Evolutionary conservation across 306 rosid species (phyloP).

Genomic region (Trifolium repens): DNA sequence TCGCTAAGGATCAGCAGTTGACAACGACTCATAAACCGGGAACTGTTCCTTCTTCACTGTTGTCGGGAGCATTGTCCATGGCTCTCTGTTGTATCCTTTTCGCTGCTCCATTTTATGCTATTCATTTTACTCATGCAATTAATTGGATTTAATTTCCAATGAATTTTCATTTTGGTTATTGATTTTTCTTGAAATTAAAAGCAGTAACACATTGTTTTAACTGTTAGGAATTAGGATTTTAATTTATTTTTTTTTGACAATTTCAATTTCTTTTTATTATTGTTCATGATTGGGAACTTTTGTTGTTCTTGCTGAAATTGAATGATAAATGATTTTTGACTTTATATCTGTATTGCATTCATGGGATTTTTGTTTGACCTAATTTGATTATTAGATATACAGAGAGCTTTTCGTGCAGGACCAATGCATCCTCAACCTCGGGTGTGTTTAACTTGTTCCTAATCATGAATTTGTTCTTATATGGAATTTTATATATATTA

Average conservation of each 20-base stretch:
- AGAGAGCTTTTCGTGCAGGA: conserved; percentile 86
- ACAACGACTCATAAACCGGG: conserved; percentile 40
- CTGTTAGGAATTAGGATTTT: too few species aligned
- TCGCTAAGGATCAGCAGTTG: conserved; percentile 61
- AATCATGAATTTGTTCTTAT: conserved; percentile 15
- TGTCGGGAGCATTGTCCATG: conserved; percentile 90
- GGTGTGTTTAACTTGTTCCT: conserved; percentile 45
- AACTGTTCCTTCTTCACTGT: conserved; percentile 65
- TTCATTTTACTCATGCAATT: neutral
- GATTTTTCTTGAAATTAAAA: neutral
- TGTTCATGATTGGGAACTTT: neutral
- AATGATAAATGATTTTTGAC: conserved; percentile 1
- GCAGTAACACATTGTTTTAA: neutral
- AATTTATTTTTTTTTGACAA: too few species aligned
- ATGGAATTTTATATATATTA: conserved; percentile 25
- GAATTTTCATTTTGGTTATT: neutral
- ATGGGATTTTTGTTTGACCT: conserved; percentile 49
- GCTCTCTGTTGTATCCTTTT: conserved; percentile 94
- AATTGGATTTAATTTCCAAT: neutral
- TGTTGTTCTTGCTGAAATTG: neutral
- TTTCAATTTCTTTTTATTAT: conserved; percentile 5
- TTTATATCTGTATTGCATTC: conserved; percentile 1
- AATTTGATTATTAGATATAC: conserved; percentile 72
- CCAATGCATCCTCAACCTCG: conserved; percentile 87
- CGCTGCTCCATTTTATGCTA: neutral